phyloP scores from a whole-genome alignment of 2,329 filamentous ascomycete species.

The Stachybotrys elegans region DNA sequence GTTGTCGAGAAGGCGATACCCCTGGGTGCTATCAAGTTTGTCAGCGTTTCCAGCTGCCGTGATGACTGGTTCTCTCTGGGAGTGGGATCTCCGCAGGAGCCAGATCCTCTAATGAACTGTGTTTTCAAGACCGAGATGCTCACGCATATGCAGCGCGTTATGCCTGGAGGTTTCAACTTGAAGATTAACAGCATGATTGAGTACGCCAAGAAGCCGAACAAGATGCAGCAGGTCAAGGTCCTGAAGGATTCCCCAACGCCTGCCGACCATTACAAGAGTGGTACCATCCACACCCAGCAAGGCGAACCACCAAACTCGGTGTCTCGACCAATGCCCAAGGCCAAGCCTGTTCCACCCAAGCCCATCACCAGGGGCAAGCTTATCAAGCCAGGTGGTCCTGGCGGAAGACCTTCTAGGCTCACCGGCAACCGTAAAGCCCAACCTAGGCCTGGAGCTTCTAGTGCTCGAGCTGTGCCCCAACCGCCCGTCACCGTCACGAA shows the following conservation, averaged over 20 bases:
- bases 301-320: slow-evolving; percentile 80
- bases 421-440: slow-evolving; percentile 43
- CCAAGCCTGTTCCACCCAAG: slow-evolving; percentile 78
- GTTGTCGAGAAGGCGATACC: slow-evolving; percentile 76
- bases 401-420: slow-evolving; percentile 71
- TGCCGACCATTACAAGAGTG: slow-evolving; percentile 90
- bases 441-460: slow-evolving; percentile 33
- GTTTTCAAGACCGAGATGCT: slow-evolving; percentile 97
- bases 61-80: slow-evolving; percentile 98
- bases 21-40: slow-evolving; percentile 81
- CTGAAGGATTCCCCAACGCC: slow-evolving; percentile 76
- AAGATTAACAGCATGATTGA: slow-evolving; percentile 82
- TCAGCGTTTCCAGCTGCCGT: slow-evolving; percentile 73
- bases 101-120: slow-evolving; percentile 90
- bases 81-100: slow-evolving; percentile 81
- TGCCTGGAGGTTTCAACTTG: slow-evolving; percentile 75
- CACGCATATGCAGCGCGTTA: slow-evolving; percentile 77
- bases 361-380: slow-evolving; percentile 93
- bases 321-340: slow-evolving; percentile 80
- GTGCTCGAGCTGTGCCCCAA: slow-evolving; percentile 24
- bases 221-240: slow-evolving; percentile 82
- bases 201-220: slow-evolving; percentile 97
- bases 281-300: slow-evolving; percentile 77
- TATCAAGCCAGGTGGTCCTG: slow-evolving; percentile 83
- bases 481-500: slow-evolving; percentile 24